These are phyloP conservation scores for Backusella psychrophila DNA, from an alignment of 192 early-diverging fungal genomes.

Conservation along the genomic window DNA sequence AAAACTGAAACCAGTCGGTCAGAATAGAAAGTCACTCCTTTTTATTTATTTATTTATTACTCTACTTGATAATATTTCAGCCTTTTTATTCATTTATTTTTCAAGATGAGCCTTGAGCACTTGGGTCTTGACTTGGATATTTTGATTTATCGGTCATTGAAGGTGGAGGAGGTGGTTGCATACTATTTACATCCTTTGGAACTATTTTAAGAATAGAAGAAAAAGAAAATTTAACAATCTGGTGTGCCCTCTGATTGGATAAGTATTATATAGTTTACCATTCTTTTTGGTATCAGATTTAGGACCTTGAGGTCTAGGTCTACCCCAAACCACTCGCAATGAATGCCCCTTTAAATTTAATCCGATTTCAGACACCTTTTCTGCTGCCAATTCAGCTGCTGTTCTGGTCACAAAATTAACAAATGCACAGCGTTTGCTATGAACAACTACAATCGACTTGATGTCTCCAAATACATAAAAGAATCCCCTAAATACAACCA, in stretches of 20 bases:
- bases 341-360: constrained; percentile 68
- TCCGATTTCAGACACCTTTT: constrained; percentile 62
- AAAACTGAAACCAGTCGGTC: neutral
- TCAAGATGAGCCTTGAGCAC: constrained; percentile 44
- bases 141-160: constrained; percentile 24
- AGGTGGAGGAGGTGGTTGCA: constrained; percentile 25
- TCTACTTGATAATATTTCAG: neutral
- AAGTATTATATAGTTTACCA: neutral
- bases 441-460: constrained; percentile 79
- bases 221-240: neutral
- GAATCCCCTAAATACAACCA: constrained; percentile 40
- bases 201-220: neutral
- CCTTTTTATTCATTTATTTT: neutral
- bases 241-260: neutral
- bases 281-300: constrained; percentile 28
- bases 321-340: constrained; percentile 84
- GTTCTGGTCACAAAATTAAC: constrained; percentile 81
- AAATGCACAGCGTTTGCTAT: constrained; percentile 86
- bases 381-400: constrained; percentile 84
- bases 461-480: constrained; percentile 90
- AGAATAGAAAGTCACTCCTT: neutral
- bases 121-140: constrained; percentile 61
- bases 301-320: constrained; percentile 69
- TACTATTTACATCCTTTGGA: neutral
- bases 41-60: neutral